phyloP scores from a whole-genome alignment of 108 stramenopile genomes.

The Fragilaria crotonensis region DNA sequence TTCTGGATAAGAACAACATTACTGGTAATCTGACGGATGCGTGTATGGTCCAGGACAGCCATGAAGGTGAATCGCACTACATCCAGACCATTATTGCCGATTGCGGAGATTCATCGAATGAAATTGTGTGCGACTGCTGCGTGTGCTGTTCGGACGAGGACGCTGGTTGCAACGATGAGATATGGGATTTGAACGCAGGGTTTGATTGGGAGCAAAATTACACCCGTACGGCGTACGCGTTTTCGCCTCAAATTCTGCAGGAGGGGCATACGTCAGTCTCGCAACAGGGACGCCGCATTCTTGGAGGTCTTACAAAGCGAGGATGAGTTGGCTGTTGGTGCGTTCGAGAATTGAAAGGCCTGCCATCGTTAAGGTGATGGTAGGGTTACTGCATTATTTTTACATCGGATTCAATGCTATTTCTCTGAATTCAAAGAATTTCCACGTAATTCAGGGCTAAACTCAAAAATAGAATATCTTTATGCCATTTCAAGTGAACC shows the following conservation, averaged over 20 bases:
- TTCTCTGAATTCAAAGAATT: too few relatives aligned
- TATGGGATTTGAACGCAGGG: constrained; percentile 16
- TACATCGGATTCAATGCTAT: too few relatives aligned
- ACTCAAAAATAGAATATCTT: too few relatives aligned
- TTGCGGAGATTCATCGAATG: constrained; percentile 9
- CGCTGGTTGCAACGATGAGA: constrained; percentile 17
- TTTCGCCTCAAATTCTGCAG: constrained; percentile 18
- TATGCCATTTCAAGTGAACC: too few relatives aligned
- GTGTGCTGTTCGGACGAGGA: constrained; percentile 25
- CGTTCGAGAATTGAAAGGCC: too few relatives aligned
- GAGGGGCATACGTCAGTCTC: too few relatives aligned
- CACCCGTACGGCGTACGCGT: constrained; percentile 13
- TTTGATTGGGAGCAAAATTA: constrained; percentile 19
- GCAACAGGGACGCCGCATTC: too few relatives aligned
- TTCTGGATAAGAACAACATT: constrained; percentile 20
- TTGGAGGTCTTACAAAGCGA: too few relatives aligned
- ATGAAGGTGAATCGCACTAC: constrained; percentile 2
- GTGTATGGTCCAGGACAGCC: constrained; percentile 2
- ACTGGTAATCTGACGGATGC: constrained; percentile 10
- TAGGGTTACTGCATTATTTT: too few relatives aligned
- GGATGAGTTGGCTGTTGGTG: too few relatives aligned
- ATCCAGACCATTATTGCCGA: constrained; percentile 15
- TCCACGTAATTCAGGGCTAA: too few relatives aligned
- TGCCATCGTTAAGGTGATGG: too few relatives aligned
- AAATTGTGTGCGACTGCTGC: constrained; percentile 14